A percentile compares a stretch with the other conserved stretches of the same genome.
These are phyloP conservation scores for Blastobotrys illinoisensis DNA, from an alignment of 1,139 yeast genomes.

Conservation along the genomic window DNA sequence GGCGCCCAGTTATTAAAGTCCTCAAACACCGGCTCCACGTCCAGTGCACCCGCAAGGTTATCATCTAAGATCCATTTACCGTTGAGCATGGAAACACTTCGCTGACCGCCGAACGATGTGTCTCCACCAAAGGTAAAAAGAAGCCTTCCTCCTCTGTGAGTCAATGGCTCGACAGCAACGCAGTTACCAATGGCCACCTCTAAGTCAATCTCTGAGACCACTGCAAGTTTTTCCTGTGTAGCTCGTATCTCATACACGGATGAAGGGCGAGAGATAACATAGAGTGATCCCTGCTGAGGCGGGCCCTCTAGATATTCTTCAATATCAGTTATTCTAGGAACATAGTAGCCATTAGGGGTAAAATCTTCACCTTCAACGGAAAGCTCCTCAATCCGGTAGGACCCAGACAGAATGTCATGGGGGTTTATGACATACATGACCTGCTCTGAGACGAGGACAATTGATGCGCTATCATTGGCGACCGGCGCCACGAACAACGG, in stretches of 20 bases:
- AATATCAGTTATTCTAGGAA: neutral
- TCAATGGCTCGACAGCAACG: neutral
- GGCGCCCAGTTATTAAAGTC: conserved; percentile 48
- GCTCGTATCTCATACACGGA: neutral
- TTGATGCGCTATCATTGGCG: conserved; percentile 14
- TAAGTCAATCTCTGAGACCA: neutral
- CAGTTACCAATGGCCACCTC: neutral
- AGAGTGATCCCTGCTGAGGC: neutral
- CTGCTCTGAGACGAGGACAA: conserved; percentile 15
- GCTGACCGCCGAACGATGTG: conserved; percentile 15
- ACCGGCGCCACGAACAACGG: conserved; percentile 22
- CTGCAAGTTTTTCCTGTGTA: neutral
- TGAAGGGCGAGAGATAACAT: neutral
- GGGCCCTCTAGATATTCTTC: neutral
- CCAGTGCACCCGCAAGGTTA: neutral
- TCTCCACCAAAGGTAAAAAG: conserved; percentile 21
- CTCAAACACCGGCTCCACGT: conserved; percentile 1
- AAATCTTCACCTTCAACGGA: conserved; percentile 1
- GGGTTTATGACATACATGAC: conserved; percentile 16
- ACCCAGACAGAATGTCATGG: conserved; percentile 21
- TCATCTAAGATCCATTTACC: neutral
- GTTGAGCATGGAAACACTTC: neutral
- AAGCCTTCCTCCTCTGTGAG: neutral
- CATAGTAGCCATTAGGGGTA: neutral
- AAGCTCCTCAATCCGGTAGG: conserved; percentile 4